Evolutionary conservation across 352 stramenopile species (phyloP), one percentile per base, ranked within the genome.

Genomic region (Phytophthora tentaculata): DNA sequence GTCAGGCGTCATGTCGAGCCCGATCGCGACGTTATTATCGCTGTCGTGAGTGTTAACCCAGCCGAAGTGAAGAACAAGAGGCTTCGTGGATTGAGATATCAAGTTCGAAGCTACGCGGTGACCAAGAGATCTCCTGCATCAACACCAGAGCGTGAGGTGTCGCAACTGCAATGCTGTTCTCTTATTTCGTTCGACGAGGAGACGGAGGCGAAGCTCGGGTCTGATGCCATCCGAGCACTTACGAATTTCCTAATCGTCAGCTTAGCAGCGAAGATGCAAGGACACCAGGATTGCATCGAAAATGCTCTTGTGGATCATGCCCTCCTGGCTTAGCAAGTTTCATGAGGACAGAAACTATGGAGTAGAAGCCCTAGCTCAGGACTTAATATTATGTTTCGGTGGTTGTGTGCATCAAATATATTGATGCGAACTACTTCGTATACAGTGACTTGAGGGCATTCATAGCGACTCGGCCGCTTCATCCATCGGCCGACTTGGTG

Each of bases 21-120:
- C 12, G 54, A 80, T 5, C 71, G 74, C 9, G 61, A 80, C 28
- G 39, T 82, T 10, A 48, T 82, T 13, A 69, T 77, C 23, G 73
- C 75, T 51, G 69, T 73, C 19, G 65, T 71, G 7, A 52, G 76
- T 16, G 67, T 74, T 3, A 54, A 67, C 16, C 64, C 71, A 10
- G 48, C 76, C 12, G 68, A 80, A 57, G 67, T 85, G 8, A 67
- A 57, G 14, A 51, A 68, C 49, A 61, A 79, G 29, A 55, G 43
- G 37, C 51, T 72, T 8, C 16, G 20, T 10, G 64, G 64, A 7
- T 64, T 72, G 32, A 63, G 32, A 17, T 72, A 72, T 26, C 51
- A 72, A 55, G 64, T 72, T 7, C 57, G 59, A 16, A 67, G 58
- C 41, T 72, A 72, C 44, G 58, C 58, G 12, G 49, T 72, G 24